Conservation (phyloP, 371 early-diverging fungal genomes). For the Actinomucor elegans region DNA sequence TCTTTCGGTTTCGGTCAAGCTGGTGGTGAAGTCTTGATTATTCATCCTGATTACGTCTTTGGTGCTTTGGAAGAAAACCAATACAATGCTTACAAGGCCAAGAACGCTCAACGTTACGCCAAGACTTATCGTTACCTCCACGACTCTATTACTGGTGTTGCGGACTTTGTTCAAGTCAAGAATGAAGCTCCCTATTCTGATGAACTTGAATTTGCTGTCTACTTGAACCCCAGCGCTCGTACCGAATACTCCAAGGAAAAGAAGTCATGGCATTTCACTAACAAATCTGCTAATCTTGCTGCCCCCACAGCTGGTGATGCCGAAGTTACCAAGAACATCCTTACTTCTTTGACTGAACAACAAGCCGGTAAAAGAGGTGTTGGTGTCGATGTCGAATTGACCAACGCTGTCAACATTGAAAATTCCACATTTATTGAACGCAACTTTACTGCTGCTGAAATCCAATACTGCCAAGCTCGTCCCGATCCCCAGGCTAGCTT, state of each 20-base stretch:
- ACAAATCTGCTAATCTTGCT: conserved; percentile 43
- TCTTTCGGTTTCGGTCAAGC: conserved; percentile 98
- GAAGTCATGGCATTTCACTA: conserved; percentile 76
- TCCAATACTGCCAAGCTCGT: conserved; percentile 74
- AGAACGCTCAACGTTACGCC: conserved; percentile 76
- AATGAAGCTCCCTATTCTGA: conserved; percentile 85
- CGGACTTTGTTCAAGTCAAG: conserved; percentile 90
- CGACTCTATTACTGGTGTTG: conserved; percentile 85
- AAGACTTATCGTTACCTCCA: conserved; percentile 92
- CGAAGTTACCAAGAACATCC: conserved; percentile 61
- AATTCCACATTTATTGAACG: conserved; percentile 87
- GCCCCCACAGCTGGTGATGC: conserved; percentile 49
- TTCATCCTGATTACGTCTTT: conserved; percentile 92
- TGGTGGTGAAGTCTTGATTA: conserved; percentile 88
- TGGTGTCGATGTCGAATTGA: conserved; percentile 93
- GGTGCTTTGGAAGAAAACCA: conserved; percentile 75
- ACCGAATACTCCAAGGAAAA: conserved; percentile 76
- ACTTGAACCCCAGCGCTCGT: conserved; percentile 90
- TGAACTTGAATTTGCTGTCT: conserved; percentile 83
- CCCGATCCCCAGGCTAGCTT: conserved; percentile 86
- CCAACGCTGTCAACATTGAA: conserved; percentile 77
- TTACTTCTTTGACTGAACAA: conserved; percentile 56
- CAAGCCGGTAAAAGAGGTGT: conserved; percentile 71
- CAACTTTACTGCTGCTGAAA: conserved; percentile 86
- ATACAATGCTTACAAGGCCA: conserved; percentile 72